These are phyloP conservation scores for Leccinum subrobustum DNA, from an alignment of 1,284 basidiomycete genomes.

Conservation along the genomic window DNA sequence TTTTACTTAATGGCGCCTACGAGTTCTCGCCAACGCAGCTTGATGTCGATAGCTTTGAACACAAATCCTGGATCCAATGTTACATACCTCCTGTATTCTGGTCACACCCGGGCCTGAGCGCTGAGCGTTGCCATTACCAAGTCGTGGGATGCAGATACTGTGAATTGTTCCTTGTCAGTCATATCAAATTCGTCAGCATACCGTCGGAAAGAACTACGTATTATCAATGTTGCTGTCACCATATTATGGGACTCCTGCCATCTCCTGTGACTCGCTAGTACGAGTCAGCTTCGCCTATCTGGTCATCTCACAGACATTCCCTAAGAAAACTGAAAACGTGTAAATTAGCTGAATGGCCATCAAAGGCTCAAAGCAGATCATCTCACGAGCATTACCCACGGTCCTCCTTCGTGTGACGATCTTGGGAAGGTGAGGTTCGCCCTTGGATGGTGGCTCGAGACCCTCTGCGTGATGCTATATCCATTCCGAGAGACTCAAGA, in stretches of 20 bases:
- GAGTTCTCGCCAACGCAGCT: background rate
- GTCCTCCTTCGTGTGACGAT: background rate
- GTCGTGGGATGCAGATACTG: background rate
- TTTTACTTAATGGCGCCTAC: background rate
- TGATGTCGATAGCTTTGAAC: background rate
- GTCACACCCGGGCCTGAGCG: background rate
- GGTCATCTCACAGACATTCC: background rate
- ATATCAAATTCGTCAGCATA: too few species aligned
- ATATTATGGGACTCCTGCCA: background rate
- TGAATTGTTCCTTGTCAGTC: background rate
- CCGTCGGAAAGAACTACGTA: background rate
- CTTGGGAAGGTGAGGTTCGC: background rate
- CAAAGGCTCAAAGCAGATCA: background rate
- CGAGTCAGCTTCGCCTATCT: background rate
- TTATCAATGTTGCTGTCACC: background rate
- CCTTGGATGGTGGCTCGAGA: background rate
- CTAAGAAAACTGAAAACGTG: too few species aligned
- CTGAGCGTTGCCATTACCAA: background rate
- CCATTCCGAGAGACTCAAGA: background rate
- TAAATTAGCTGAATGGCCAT: background rate
- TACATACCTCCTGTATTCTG: background rate
- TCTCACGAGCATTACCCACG: conserved; percentile 3
- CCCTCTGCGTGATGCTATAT: background rate
- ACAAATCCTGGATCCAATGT: background rate
- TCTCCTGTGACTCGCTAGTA: background rate